phyloP scores from a whole-genome alignment of 208 protist species.

The Trypanosoma melophagium region DNA sequence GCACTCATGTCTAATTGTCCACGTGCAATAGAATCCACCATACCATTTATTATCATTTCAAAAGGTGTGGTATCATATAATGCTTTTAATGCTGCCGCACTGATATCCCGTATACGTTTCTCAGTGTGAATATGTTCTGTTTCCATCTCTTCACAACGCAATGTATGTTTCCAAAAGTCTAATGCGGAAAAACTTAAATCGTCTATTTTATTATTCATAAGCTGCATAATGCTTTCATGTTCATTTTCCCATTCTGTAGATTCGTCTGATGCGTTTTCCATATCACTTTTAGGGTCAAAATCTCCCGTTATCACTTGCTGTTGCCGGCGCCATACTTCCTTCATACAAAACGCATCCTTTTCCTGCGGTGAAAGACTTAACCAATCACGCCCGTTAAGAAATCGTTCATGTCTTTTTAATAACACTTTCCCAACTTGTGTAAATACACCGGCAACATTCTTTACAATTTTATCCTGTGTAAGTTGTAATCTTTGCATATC shows the following conservation, averaged over 20 bases:
- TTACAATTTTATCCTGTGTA: constrained; percentile 40
- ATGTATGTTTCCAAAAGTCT: constrained; percentile 77
- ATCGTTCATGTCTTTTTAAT: constrained; percentile 38
- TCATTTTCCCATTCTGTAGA: constrained; percentile 70
- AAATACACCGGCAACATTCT: constrained; percentile 45
- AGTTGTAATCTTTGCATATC: constrained; percentile 35
- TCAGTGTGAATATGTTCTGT: constrained; percentile 73
- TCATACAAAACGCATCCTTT: constrained; percentile 45
- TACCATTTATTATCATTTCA: constrained; percentile 36
- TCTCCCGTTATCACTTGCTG: constrained; percentile 55
- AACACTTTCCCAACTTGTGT: constrained; percentile 47
- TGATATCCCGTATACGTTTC: constrained; percentile 44
- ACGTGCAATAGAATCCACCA: constrained; percentile 53
- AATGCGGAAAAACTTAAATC: constrained; percentile 56
- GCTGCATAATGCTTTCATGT: constrained; percentile 45
- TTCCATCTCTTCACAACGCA: constrained; percentile 76
- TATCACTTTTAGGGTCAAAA: constrained; percentile 51
- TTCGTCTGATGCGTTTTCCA: constrained; percentile 58
- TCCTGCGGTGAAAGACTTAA: constrained; percentile 26
- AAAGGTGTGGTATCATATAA: constrained; percentile 50
- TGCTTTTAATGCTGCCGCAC: constrained; percentile 49
- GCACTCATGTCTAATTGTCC: constrained; percentile 63
- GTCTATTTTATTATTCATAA: constrained; percentile 39
- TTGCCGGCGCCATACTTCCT: constrained; percentile 53
- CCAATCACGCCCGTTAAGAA: constrained; percentile 24